These are phyloP conservation scores for Naumovozyma castellii DNA, from an alignment of 805 yeast genomes.

Conservation along the genomic window DNA sequence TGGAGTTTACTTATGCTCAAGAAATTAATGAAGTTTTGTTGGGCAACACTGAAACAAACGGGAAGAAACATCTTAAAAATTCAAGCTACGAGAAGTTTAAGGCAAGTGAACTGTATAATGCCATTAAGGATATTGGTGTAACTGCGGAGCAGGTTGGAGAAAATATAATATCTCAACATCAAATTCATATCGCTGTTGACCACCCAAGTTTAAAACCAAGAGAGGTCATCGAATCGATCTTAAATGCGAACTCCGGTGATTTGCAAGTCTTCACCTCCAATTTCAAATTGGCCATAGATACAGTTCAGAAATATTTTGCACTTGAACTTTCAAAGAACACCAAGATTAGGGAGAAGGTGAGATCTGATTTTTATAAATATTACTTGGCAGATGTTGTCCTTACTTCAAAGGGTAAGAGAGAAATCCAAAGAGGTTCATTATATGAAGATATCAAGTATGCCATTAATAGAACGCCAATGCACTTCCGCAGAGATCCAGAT, in stretches of 20 bases:
- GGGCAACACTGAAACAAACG: conserved; percentile 17
- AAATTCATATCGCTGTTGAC: conserved; percentile 67
- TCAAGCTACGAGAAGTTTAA: conserved; percentile 60
- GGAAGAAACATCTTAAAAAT: conserved; percentile 51
- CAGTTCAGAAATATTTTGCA: conserved; percentile 65
- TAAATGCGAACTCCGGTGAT: conserved; percentile 27
- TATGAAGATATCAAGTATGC: conserved; percentile 90
- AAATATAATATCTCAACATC: conserved; percentile 57
- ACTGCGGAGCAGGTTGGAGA: conserved; percentile 76
- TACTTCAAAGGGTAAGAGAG: conserved; percentile 73
- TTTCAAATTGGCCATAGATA: conserved; percentile 53
- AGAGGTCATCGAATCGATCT: conserved; percentile 41
- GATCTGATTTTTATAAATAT: conserved; percentile 51
- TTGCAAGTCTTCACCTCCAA: conserved; percentile 38
- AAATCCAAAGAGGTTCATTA: conserved; percentile 71
- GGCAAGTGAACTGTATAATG: conserved; percentile 50
- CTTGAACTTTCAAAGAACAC: conserved; percentile 78
- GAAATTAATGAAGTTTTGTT: conserved; percentile 32
- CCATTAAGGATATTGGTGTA: conserved; percentile 65
- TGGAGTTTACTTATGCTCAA: conserved; percentile 56
- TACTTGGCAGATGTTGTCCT: conserved; percentile 64
- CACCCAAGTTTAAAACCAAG: conserved; percentile 47
- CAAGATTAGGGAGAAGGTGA: conserved; percentile 60
- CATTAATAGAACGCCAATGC: conserved; percentile 65
- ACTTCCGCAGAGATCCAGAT: conserved; percentile 68